A percentile compares a stretch with the other conserved stretches of the same genome.
Conservation (phyloP, 257 asterid species). For the Ligustrum vulgare region DNA sequence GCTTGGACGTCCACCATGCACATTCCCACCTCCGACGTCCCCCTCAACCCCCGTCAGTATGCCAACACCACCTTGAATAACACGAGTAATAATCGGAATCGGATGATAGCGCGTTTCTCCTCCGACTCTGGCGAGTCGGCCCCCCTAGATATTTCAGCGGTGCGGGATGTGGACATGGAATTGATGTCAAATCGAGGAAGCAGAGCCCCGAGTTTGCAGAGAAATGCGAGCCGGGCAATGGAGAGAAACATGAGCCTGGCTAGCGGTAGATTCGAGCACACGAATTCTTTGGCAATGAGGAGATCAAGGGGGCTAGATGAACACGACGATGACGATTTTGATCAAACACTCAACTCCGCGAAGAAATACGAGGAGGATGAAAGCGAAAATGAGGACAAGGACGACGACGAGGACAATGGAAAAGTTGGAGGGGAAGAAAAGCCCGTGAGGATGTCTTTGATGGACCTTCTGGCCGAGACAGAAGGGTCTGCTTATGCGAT, state of each 20-base stretch:
- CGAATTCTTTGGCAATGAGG: constrained; percentile 27
- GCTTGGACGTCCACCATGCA: constrained; percentile 53
- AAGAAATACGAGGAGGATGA: neutral
- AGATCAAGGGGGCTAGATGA: constrained; percentile 27
- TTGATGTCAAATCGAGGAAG: constrained; percentile 19
- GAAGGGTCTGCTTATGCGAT: constrained; percentile 50
- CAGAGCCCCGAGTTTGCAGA: constrained; percentile 30
- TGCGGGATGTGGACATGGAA: constrained; percentile 1
- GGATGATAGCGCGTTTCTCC: constrained; percentile 30
- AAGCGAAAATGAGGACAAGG: constrained; percentile 20
- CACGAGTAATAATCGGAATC: neutral
- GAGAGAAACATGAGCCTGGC: constrained; percentile 20
- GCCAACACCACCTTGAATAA: neutral
- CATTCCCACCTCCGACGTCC: constrained; percentile 71
- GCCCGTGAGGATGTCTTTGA: constrained; percentile 61
- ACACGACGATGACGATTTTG: constrained; percentile 7
- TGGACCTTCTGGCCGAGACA: constrained; percentile 70
- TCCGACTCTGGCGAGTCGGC: constrained; percentile 18
- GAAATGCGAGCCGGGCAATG: constrained; percentile 33
- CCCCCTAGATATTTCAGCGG: constrained; percentile 26
- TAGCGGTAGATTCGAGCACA: constrained; percentile 36
- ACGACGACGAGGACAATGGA: neutral
- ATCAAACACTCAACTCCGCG: neutral
- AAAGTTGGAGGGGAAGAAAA: constrained; percentile 18
- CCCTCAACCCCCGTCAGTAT: constrained; percentile 29